These are phyloP conservation scores for Solanum paucissectum DNA, from an alignment of 257 asterid genomes.

Conservation along the genomic window DNA sequence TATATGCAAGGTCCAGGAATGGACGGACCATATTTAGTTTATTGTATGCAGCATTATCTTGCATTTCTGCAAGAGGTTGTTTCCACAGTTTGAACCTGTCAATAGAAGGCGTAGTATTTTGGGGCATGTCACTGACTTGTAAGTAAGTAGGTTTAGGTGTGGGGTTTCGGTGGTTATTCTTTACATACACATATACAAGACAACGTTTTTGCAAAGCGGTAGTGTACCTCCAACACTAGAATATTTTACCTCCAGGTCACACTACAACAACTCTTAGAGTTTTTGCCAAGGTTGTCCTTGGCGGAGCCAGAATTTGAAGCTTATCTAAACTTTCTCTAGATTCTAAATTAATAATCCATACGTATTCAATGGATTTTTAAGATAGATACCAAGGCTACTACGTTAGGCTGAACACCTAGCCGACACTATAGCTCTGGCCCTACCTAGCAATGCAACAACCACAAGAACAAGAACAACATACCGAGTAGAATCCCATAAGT, in stretches of 20 bases:
- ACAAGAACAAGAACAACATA: no score
- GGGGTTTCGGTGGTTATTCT: neutral
- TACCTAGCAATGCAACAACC: neutral
- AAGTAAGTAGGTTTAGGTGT: neutral
- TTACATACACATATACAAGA: neutral
- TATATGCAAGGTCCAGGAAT: neutral
- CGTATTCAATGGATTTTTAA: neutral
- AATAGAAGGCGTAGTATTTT: neutral
- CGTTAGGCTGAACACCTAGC: neutral
- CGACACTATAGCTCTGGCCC: neutral
- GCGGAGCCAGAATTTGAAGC: neutral
- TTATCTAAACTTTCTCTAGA: no score
- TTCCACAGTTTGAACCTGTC: neutral
- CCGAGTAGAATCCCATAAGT: no score
- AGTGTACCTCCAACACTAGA: neutral
- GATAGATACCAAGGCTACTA: neutral
- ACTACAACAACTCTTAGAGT: neutral
- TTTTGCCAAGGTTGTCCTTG: neutral
- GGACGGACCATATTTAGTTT: neutral
- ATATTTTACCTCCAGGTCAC: neutral
- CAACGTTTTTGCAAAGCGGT: neutral
- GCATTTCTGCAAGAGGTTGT: neutral
- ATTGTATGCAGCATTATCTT: no score
- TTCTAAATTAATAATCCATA: neutral
- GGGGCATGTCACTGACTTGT: neutral